Evolutionary conservation across 768 basidiomycete species (phyloP).

Genomic region (Collybia nuda): DNA sequence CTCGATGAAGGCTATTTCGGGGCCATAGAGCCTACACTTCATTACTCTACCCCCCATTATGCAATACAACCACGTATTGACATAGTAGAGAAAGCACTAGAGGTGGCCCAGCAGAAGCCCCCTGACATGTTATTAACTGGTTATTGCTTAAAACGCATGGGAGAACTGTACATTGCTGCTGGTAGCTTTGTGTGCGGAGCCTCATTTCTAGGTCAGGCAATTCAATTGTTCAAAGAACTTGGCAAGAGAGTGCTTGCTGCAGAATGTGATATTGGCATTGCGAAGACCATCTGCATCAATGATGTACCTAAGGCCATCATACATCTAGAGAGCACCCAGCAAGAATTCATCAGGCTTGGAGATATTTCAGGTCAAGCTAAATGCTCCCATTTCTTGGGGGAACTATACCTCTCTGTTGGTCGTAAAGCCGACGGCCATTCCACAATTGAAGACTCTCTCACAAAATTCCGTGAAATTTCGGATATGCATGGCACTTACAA

Average conservation of each 20-base stretch:
- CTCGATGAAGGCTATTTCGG: constrained; percentile 5
- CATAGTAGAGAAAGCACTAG: constrained; percentile 5
- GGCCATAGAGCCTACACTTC: constrained; percentile 8
- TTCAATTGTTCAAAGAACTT: constrained; percentile 8
- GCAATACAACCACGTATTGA: constrained; percentile 5
- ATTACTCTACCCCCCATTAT: constrained; percentile 9
- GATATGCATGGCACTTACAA: constrained; percentile 1
- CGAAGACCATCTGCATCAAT: constrained; percentile 11
- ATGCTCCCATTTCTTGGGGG: constrained; percentile 1
- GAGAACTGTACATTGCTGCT: constrained; percentile 10
- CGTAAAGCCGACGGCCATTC: constrained; percentile 3
- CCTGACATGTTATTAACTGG: constrained; percentile 4
- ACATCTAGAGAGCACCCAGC: constrained; percentile 6
- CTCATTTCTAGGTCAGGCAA: constrained; percentile 1
- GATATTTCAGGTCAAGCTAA: constrained; percentile 7
- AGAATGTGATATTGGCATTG: constrained; percentile 6
- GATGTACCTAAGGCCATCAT: constrained; percentile 1
- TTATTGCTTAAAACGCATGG: constrained; percentile 7
- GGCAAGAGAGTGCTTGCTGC: constrained; percentile 2
- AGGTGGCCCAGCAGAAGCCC: not conserved
- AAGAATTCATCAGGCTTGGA: constrained; percentile 3
- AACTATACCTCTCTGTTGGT: not conserved
- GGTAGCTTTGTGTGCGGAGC: constrained; percentile 2
- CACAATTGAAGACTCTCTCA: not conserved
- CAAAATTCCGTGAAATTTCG: not conserved